Percentiles rank a stretch among this genome's conserved stretches.
phyloP scores from a whole-genome alignment of 306 rosid genomes.

The Vigna trinervia region DNA sequence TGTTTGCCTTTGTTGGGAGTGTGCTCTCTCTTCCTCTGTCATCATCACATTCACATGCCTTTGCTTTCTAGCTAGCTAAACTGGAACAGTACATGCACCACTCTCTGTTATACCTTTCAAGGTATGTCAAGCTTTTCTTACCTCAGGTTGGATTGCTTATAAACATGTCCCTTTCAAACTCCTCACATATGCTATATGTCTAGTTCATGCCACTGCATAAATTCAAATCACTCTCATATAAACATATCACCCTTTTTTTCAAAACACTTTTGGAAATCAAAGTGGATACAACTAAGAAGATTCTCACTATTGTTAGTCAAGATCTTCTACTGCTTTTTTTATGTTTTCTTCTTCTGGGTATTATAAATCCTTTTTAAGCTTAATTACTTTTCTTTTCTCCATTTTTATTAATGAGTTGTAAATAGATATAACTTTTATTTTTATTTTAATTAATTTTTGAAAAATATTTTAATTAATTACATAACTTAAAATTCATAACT shows the following conservation, averaged over 20 bases:
- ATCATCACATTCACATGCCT: slow-evolving; percentile 44
- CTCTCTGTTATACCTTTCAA: slow-evolving; percentile 19
- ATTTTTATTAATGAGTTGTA: no score
- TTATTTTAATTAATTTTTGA: no score
- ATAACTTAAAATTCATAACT: no score
- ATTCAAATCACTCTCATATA: not conserved
- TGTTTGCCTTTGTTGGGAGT: slow-evolving; percentile 74
- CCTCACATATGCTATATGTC: not conserved
- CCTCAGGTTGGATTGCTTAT: not conserved
- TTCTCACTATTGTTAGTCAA: not conserved
- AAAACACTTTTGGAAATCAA: no score
- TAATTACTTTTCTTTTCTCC: no score
- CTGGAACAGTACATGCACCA: not conserved
- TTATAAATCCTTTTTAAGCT: no score
- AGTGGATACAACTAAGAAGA: not conserved
- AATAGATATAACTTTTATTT: no score
- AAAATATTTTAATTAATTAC: no score
- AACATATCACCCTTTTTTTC: no score
- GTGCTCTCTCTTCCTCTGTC: slow-evolving; percentile 87
- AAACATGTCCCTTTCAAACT: not conserved
- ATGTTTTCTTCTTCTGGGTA: no score
- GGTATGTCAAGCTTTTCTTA: slow-evolving; percentile 10
- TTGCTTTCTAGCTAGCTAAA: not conserved
- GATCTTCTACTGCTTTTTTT: no score
- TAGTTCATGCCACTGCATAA: not conserved